Percentiles rank a stretch among this genome's conserved stretches.
These are phyloP conservation scores for Saccharata proteae DNA, from an alignment of 2,329 filamentous ascomycete species.

Conservation along the genomic window DNA sequence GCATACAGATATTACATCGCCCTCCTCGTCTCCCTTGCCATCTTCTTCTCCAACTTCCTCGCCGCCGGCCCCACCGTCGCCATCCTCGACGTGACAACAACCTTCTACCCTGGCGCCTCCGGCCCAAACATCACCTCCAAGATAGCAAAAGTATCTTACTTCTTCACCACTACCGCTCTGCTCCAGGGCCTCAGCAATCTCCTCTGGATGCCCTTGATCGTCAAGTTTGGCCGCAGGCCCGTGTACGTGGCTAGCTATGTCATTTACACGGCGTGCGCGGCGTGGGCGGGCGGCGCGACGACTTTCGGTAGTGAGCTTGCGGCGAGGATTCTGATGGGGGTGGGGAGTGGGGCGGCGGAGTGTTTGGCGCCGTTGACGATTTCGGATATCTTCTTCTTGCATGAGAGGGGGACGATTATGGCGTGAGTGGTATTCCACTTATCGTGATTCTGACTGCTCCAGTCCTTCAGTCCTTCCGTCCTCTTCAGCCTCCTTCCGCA, in stretches of 20 bases:
- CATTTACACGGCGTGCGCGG: slow-evolving; percentile 12
- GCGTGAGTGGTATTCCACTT: slow-evolving; percentile 22
- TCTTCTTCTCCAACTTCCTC: slow-evolving; percentile 46
- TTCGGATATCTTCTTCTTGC: slow-evolving; percentile 45
- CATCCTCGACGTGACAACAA: slow-evolving; percentile 34
- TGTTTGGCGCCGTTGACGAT: slow-evolving; percentile 38
- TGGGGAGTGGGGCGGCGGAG: slow-evolving; percentile 43
- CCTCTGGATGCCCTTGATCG: slow-evolving; percentile 27
- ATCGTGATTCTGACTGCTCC: neutral
- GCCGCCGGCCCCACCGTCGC: slow-evolving; percentile 43
- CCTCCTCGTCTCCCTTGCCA: slow-evolving; percentile 38
- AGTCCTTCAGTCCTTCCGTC: neutral
- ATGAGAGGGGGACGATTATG: slow-evolving; percentile 43
- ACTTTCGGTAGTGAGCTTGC: slow-evolving; percentile 21
- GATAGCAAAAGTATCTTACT: slow-evolving; percentile 37
- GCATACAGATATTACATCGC: slow-evolving; percentile 41
- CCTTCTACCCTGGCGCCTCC: slow-evolving; percentile 32
- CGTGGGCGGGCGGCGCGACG: slow-evolving; percentile 14
- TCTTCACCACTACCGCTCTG: slow-evolving; percentile 41
- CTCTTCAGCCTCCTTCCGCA: no score
- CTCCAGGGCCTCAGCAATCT: slow-evolving; percentile 32
- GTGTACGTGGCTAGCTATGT: slow-evolving; percentile 18
- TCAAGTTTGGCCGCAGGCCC: slow-evolving; percentile 25
- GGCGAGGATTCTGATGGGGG: slow-evolving; percentile 40
- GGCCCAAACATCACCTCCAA: slow-evolving; percentile 18